These are phyloP conservation scores for Cutaneotrichosporon sp. DNA, from an alignment of 1,284 basidiomycete species.

Conservation along the genomic window DNA sequence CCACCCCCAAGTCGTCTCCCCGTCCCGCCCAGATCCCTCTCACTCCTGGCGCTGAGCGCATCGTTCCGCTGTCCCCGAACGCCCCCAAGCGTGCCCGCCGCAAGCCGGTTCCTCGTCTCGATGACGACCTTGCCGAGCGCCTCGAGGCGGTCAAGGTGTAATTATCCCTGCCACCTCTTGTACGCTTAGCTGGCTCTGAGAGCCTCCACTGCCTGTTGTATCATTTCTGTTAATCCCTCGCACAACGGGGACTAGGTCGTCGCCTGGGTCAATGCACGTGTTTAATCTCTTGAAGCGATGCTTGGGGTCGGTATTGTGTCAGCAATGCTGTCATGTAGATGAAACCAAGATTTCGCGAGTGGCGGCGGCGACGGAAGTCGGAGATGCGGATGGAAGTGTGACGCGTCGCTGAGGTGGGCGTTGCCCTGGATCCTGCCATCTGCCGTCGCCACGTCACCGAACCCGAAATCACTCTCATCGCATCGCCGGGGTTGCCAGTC, in stretches of 20 bases:
- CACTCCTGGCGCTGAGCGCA: neutral
- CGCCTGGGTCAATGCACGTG: neutral
- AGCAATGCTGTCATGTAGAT: too few species aligned
- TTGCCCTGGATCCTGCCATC: neutral
- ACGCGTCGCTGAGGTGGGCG: neutral
- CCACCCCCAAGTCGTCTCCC: conserved; percentile 8
- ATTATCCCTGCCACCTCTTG: conserved; percentile 63
- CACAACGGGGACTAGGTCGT: conserved; percentile 7
- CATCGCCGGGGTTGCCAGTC: neutral
- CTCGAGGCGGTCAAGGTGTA: conserved; percentile 13
- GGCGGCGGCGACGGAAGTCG: too few species aligned
- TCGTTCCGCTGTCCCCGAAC: conserved; percentile 12
- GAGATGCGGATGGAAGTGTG: neutral
- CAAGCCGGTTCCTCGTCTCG: conserved; percentile 27
- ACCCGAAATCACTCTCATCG: neutral
- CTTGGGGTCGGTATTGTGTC: neutral
- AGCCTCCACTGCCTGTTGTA: conserved; percentile 66
- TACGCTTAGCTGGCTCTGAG: conserved; percentile 60
- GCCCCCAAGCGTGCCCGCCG: conserved; percentile 23
- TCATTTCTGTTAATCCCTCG: neutral
- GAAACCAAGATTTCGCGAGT: too few species aligned
- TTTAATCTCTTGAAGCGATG: neutral
- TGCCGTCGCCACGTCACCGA: conserved; percentile 13
- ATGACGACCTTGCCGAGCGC: conserved; percentile 16
- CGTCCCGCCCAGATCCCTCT: neutral